A percentile compares a stretch with the other conserved stretches of the same genome.
Conservation (phyloP, 371 early-diverging fungal genomes). For the Rhizopus delemar region DNA sequence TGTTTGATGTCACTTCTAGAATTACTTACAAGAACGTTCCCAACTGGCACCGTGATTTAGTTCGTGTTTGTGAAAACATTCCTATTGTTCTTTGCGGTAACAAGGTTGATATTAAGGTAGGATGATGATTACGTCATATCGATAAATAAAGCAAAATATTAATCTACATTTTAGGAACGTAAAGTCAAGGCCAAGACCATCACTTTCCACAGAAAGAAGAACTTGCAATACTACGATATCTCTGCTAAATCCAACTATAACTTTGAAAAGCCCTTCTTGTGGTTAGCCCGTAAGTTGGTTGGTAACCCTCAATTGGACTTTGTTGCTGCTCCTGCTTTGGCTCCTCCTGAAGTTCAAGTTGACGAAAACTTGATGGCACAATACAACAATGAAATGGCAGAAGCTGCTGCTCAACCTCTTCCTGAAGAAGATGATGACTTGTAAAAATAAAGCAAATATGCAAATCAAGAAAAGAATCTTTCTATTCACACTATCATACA, state of each 20-base stretch:
- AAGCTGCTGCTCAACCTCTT: constrained; percentile 80
- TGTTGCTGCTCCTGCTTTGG: constrained; percentile 96
- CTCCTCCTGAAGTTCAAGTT: constrained; percentile 93
- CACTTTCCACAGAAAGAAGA: constrained; percentile 99
- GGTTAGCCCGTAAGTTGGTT: constrained; percentile 97
- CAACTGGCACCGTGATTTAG: constrained; percentile 99
- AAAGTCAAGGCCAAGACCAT: constrained; percentile 99
- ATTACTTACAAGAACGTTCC: constrained; percentile 99
- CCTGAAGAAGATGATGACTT: constrained; percentile 87
- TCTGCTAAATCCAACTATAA: constrained; percentile 99
- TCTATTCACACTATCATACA: no score
- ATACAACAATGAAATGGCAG: constrained; percentile 77
- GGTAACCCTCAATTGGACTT: constrained; percentile 96
- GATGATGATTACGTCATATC: no score
- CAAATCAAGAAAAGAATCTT: no score
- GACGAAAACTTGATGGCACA: constrained; percentile 79
- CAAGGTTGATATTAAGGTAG: constrained; percentile 98
- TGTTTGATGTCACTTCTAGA: constrained; percentile 99
- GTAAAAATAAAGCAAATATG: constrained; percentile 28
- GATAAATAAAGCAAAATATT: no score
- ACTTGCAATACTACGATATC: constrained; percentile 99
- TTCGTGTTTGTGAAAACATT: constrained; percentile 99
- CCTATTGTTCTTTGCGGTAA: constrained; percentile 99
- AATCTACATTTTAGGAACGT: constrained; percentile 75
- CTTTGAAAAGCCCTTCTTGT: constrained; percentile 99